Base-by-base conservation (phyloP, 768 basidiomycete genomes). In the Tulasnella sp. region DNA sequence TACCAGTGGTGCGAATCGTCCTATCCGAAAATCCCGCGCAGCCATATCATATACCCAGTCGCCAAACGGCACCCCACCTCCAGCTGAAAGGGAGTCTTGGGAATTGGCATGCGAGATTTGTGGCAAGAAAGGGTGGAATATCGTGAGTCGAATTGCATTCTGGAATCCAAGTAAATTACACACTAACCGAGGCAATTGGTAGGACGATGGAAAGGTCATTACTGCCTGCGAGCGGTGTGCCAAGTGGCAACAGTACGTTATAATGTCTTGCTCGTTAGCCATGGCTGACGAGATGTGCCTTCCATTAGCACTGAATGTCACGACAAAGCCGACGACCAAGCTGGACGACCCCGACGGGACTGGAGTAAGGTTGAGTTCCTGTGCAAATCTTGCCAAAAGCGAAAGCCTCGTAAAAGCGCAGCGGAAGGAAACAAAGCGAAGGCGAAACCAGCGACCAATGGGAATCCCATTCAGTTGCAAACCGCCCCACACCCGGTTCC, bases 21-120 rank as follows among this genome's bases (percentile, higher is more conserved):
- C 78, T 54, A 52, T 76, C 25, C 45, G 52, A 31, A 72, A 71
- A 67, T 79, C 75, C 45, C 72, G 72, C n/a, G 67, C 74, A 19
- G 67, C 72, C 17, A 22, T 39, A n/a, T 36, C 29, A n/a, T 38
- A 67, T 34, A 64, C 38, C 64, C 38, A 25, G 34, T 22, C 71
- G 7, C 67, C 71, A 11, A 83, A 82, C 67, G 78, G 80, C 34
- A 79, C 82, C 22, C 81, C 82, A 17, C 87, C 87, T 6, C 88
- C 89, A 39, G 76, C 79, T 67, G 82, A 83, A 25, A 85, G 85
- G 37, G 91, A 90, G 71, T 88, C 91, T 76, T 96, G 95, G 95
- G 90, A 93, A 76, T 83, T 97, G 31, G 91, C 93, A 80, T 97
- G 95, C 81, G 95, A 97, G 81, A 86, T 97, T 45, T 97, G 95